phyloP scores from a whole-genome alignment of 257 asterid species.

The Solanum clarkiae region DNA sequence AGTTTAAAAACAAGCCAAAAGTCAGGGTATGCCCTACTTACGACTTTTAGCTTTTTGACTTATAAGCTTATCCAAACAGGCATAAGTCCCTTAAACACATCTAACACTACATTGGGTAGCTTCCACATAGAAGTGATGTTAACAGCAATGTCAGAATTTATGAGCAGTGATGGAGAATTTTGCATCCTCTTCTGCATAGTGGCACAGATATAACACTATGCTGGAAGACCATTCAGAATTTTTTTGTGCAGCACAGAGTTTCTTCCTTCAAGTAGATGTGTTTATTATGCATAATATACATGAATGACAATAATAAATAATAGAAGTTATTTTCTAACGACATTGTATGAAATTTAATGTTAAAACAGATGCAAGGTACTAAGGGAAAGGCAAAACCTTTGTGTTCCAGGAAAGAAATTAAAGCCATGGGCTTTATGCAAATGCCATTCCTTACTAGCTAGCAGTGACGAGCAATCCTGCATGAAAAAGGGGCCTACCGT shows the following conservation, averaged over 20 bases:
- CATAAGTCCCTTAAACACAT: neutral
- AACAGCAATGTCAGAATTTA: neutral
- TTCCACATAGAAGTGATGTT: neutral
- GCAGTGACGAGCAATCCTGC: constrained; percentile 76
- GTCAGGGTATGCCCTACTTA: too few species aligned
- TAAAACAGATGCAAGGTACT: neutral
- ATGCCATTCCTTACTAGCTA: constrained; percentile 60
- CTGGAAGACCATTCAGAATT: neutral
- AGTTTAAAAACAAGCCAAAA: too few species aligned
- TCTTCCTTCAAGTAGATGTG: neutral
- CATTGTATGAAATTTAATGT: neutral
- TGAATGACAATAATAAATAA: neutral
- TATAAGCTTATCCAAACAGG: neutral
- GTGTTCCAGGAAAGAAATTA: constrained; percentile 88
- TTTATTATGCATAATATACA: neutral
- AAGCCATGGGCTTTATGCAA: constrained; percentile 84
- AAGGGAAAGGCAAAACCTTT: constrained; percentile 41
- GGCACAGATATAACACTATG: neutral
- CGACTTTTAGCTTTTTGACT: too few species aligned
- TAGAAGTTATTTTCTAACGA: neutral
- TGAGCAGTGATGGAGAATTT: neutral
- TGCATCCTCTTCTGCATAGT: neutral
- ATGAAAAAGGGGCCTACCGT: neutral
- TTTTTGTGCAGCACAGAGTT: neutral
- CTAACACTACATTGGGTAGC: neutral